A percentile compares a stretch with the other conserved stretches of the same genome.
phyloP scores from a whole-genome alignment of 345 rosid genomes.

The Cardamine resedifolia region DNA sequence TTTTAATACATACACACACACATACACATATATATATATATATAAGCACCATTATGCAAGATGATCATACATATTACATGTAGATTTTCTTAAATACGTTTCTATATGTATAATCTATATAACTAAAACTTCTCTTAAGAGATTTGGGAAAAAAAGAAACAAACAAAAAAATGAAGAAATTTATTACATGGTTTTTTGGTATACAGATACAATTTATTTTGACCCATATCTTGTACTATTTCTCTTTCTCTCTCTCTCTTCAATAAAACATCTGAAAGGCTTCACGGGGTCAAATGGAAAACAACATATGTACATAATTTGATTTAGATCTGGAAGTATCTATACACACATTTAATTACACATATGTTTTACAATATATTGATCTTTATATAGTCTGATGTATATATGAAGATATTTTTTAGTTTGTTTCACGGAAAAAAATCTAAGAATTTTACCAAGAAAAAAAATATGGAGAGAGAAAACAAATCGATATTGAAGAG shows the following conservation, averaged over 20 bases:
- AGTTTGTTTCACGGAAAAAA: not conserved
- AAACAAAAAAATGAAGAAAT: not conserved
- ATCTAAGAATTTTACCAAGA: not conserved
- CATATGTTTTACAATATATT: not conserved
- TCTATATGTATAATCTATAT: not conserved
- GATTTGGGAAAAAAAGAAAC: not conserved
- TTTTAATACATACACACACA: no score
- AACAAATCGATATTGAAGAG: constrained; percentile 6
- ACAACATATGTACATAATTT: constrained; percentile 14
- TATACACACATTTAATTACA: constrained; percentile 5
- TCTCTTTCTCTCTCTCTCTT: constrained; percentile 21
- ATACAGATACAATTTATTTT: constrained; percentile 21
- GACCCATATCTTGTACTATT: constrained; percentile 33
- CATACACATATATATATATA: not conserved
- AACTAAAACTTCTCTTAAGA: not conserved
- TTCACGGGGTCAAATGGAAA: constrained; percentile 23
- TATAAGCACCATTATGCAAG: not conserved
- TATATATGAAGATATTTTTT: not conserved
- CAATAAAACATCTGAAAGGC: constrained; percentile 26
- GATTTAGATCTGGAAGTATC: constrained; percentile 20
- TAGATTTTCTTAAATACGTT: not conserved
- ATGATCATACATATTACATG: not conserved
- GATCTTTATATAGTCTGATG: constrained; percentile 17
- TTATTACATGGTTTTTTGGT: constrained; percentile 24
- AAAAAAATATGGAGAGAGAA: constrained; percentile 24